Base-by-base conservation (phyloP, 345 rosid genomes). In the Gossypium ekmanianum region DNA sequence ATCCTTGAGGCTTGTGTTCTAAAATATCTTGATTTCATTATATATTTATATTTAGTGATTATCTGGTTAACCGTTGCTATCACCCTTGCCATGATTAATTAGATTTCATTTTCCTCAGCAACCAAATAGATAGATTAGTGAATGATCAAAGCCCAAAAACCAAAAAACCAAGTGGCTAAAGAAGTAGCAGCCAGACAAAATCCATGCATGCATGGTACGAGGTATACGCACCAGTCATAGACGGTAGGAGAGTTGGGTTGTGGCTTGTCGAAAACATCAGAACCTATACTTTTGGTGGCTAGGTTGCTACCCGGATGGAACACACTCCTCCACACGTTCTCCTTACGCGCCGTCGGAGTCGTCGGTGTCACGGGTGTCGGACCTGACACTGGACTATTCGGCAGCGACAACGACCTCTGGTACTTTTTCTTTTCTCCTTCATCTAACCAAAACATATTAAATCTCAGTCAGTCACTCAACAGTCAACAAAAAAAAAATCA, bases 261-360 rank as follows among this genome's bases (percentile, higher is more conserved):
- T 6, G 76, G 97, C 84, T 85, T 89, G 82, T 94, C 98, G 34
- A 91, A 92, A 50, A 87, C 69, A 58, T 87, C 80, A 11, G 87
- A 83, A 0, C 98, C 97, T n/a, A 87, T 81, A 17, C 79, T 77
- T 84, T 13, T 89, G 43, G 97, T 94, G 16, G 94, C 93, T 4
- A 89, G 87, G 87, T 94, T 92, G 84, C 98, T 92, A 0, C 98
- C 98, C 0, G 98, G 98, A 79, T 94, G 78, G 83, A 94, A 94
- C 65, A 94, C 98, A 74, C 97, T 94, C 87, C 98, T 87, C 98
- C 98, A 92, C 62, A 94, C 98, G 87, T 92, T 94, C 17, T 91
- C 95, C 79, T 84, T 90, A 44, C 88, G 87, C 2, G 84, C 87
- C 7, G 47, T 8, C 34, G 97, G 95, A 5, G 92, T 88, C 9